Evolutionary conservation across 768 basidiomycete species (phyloP), one percentile per base, ranked within the genome.

Genomic region (Mycena vulgaris): DNA sequence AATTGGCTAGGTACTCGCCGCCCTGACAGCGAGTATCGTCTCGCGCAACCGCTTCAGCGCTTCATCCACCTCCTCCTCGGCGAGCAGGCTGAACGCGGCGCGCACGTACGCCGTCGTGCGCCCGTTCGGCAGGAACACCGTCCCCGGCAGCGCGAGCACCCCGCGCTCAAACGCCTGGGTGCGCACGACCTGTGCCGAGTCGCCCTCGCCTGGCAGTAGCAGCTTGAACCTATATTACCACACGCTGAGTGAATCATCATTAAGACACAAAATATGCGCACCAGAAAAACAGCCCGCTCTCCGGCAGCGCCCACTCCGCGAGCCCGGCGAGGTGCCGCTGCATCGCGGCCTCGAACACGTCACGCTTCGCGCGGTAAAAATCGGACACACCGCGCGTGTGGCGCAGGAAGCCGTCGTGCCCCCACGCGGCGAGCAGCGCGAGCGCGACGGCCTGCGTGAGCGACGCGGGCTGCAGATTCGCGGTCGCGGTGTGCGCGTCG

Each of bases 221-320:
- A 94, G 85, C 78, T 91, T 93, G 81, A 94, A 93, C 93, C 92
- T 94, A 61, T 7, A 47, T 23, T 16, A 23, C 8, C 14, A 42
- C 23, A 45, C 27, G 25, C 7, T 40, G 10, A 6, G 0, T 10
- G n/a, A n/a, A n/a, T 8, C 30, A 35, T 19, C 1, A 14, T 40
- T 39, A 51, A 9, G 39, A 47, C 56, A 11, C 53, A 39, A 33
- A 25, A 10, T 9, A 9, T 75, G 63, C 89, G 28, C 45, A 91
- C 93, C 94, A 97, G 78, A 95, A 90, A 85, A 97, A 97, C 94
- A 97, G 94, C 71, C 94, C 93, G 27, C 93, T 89, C 74, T 91
- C 90, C 11, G 94, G 94, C 0, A 84, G 79, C 62, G 77, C 82
- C 92, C 92, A 93, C 78, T 92, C 89, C 21, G 90, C 95, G 35